A percentile compares a stretch with the other conserved stretches of the same genome.
Evolutionary conservation across 768 basidiomycete species (phyloP).

Genomic region (Boletus barrowsii): DNA sequence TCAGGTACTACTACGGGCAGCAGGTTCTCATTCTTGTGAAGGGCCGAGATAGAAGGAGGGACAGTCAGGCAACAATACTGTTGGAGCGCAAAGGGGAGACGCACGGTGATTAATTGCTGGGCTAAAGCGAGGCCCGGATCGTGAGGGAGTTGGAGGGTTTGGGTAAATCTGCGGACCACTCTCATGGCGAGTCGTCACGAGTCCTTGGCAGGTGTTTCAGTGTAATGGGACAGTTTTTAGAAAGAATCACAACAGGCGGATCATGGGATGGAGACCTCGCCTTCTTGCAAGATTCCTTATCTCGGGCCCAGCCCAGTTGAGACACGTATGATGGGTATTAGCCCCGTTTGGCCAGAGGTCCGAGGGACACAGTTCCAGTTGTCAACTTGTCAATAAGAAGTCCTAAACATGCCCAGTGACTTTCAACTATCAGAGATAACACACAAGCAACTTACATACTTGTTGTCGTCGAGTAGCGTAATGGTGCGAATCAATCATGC

Average conservation of each 20-base stretch:
- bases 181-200: slow-evolving; percentile 17
- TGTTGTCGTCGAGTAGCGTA: neutral
- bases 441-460: neutral
- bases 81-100: slow-evolving; percentile 17
- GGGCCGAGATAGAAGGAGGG: slow-evolving; percentile 16
- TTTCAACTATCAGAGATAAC: neutral
- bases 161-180: slow-evolving; percentile 22
- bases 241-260: neutral
- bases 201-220: neutral
- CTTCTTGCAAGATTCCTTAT: slow-evolving; percentile 14
- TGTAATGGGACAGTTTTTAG: neutral
- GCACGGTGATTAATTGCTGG: slow-evolving; percentile 57
- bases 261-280: neutral
- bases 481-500: neutral
- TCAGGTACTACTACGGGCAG: slow-evolving; percentile 59
- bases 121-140: slow-evolving; percentile 50
- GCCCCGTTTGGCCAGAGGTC: neutral
- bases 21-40: slow-evolving; percentile 62
- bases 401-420: neutral
- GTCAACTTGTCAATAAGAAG: neutral
- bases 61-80: neutral
- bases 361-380: neutral
- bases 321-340: neutral
- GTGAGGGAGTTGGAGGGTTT: slow-evolving; percentile 50
- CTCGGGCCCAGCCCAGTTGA: neutral